Evolutionary conservation across 2,329 filamentous ascomycete species (phyloP), one percentile per base, ranked within the genome.

Genomic region (Aspergillus uvarum): DNA sequence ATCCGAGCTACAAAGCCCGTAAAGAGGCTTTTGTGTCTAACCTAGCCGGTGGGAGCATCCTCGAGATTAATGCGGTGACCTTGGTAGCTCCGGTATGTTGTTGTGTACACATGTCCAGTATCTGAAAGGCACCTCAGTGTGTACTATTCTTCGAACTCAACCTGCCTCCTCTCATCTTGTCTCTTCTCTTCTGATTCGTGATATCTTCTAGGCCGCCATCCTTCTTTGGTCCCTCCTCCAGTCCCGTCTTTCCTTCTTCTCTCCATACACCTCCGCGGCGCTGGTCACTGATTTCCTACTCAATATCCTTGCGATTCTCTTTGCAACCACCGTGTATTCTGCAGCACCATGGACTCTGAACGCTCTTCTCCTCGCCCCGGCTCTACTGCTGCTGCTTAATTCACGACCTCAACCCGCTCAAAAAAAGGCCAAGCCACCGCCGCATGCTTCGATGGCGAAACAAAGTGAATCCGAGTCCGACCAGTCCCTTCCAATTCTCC

Each of bases 21-120:
- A 99, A 99, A 80, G 93, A 96, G 81, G 92, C 92, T 72, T 96
- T 96, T 75, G 95, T 99, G 71, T 96, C 94, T 57, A 91, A 92
- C 74, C 86, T 96, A 31, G 88, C 89, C 6, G 95, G 95, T 47
- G 92, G 95, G 60, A 84, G 87, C 32, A 87, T 96, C 62, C 80
- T 83, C 67, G 95, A 99, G 75, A 93, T 99, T 79, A 94, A 93
- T 74, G 84, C 86, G 68, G 90, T 98, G 67, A 92, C 91, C 51
- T 84, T 90, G 52, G 89, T 96, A 65, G 91, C 92, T 72, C 88
- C 93, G 72, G 95, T 97, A 85, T 72, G 85, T 63, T 72, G 85
- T 63, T 19, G 50, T 51, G 24, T n/a, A 26, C 47, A 59, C n/a
- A 22, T 56, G 22, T 29, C 47, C 19, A 14, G 42, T 48, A n/a